These are phyloP conservation scores for Rhizoclosmatium sp. DNA, from an alignment of 192 early-diverging fungal species.

Conservation along the genomic window DNA sequence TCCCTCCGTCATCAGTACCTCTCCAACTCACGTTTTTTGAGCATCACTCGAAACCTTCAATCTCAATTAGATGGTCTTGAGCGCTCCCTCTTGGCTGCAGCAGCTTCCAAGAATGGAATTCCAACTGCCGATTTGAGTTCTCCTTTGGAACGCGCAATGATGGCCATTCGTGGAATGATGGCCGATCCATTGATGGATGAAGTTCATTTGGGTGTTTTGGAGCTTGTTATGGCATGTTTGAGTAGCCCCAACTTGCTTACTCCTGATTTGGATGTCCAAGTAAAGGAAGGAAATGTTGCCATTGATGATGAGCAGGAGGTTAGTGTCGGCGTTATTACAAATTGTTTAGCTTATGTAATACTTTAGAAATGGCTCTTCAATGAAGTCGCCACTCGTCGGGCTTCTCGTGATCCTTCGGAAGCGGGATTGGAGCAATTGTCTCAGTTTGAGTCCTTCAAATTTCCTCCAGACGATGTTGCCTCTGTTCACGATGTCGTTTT, in stretches of 20 bases:
- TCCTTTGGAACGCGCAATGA: conserved; percentile 63
- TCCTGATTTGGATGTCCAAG: conserved; percentile 62
- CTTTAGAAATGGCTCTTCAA: conserved; percentile 62
- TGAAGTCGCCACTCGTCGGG: conserved; percentile 47
- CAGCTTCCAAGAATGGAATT: conserved; percentile 40
- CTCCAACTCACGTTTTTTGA: conserved; percentile 52
- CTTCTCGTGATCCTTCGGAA: not conserved
- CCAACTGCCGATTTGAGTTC: conserved; percentile 59
- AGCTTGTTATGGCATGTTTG: conserved; percentile 58
- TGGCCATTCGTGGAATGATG: conserved; percentile 53
- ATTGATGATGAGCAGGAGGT: conserved; percentile 63
- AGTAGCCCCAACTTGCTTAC: conserved; percentile 57
- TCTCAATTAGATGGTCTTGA: conserved; percentile 59
- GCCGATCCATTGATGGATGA: conserved; percentile 42
- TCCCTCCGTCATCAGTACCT: conserved; percentile 56
- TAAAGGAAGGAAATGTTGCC: conserved; percentile 58
- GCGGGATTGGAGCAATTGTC: conserved; percentile 30
- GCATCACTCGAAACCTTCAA: conserved; percentile 55
- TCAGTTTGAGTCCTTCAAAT: conserved; percentile 32
- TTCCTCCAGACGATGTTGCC: conserved; percentile 28
- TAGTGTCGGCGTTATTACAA: not conserved
- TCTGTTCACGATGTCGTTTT: conserved; percentile 7
- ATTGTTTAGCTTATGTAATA: conserved; percentile 19
- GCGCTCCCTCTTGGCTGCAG: conserved; percentile 34
- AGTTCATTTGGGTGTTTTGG: conserved; percentile 51